These are phyloP conservation scores for Periconia sp. DNA, from an alignment of 2,329 filamentous ascomycete genomes.

Conservation along the genomic window DNA sequence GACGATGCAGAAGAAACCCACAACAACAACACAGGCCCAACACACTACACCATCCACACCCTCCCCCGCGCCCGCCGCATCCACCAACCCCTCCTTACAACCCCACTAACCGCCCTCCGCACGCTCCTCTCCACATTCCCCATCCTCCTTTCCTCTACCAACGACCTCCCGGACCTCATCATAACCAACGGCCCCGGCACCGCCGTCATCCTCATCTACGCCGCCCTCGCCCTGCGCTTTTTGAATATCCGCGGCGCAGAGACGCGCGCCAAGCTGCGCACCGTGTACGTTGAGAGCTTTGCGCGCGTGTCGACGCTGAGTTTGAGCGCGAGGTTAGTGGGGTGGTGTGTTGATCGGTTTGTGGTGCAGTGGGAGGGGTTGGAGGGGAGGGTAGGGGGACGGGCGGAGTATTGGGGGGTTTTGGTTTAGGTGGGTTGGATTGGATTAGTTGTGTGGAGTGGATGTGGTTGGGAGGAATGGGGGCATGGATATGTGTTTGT, in stretches of 20 bases:
- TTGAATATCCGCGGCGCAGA: constrained; percentile 44
- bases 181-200: constrained; percentile 89
- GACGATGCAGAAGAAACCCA: constrained; percentile 1
- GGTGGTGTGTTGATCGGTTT: constrained; percentile 72
- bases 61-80: constrained; percentile 79
- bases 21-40: constrained; percentile 17
- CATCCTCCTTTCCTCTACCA: constrained; percentile 49
- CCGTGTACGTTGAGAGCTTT: constrained; percentile 91
- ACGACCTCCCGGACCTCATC: constrained; percentile 69
- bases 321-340: constrained; percentile 77
- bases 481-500: no score
- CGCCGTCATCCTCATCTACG: constrained; percentile 72
- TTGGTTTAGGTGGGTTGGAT: constrained; percentile 27
- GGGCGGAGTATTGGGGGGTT: constrained; percentile 49
- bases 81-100: constrained; percentile 76
- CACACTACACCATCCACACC: constrained; percentile 63
- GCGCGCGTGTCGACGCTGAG: constrained; percentile 81
- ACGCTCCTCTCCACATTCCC: constrained; percentile 66
- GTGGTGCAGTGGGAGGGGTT: constrained; percentile 79
- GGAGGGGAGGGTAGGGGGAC: constrained; percentile 45
- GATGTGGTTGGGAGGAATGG: neutral
- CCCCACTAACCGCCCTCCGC: constrained; percentile 67
- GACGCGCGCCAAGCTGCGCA: constrained; percentile 61
- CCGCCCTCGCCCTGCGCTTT: constrained; percentile 58
- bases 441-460: neutral